phyloP scores from a whole-genome alignment of 129 eudicot genomes.

The Helichrysum umbraculigerum region DNA sequence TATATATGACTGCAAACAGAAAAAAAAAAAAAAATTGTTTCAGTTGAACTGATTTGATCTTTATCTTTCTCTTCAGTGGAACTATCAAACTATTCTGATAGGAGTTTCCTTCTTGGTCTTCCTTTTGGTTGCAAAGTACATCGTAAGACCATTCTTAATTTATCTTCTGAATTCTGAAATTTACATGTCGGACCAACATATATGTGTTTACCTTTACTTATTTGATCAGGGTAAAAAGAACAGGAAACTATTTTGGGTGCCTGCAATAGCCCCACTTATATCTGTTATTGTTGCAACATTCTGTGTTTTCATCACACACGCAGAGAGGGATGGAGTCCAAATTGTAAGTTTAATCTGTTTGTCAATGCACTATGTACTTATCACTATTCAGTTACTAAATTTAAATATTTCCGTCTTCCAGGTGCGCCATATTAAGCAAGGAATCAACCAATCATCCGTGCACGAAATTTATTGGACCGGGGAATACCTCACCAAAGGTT shows the following conservation, averaged over 20 bases:
- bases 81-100: slow-evolving; percentile 71
- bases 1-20: background rate
- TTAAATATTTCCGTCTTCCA: slow-evolving; percentile 12
- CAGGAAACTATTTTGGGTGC: slow-evolving; percentile 66
- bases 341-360: slow-evolving; percentile 46
- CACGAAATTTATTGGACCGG: slow-evolving; percentile 51
- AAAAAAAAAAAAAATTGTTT: background rate
- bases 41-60: background rate
- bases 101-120: slow-evolving; percentile 66
- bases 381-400: background rate
- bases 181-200: slow-evolving; percentile 17
- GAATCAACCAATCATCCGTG: slow-evolving; percentile 56
- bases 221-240: slow-evolving; percentile 53
- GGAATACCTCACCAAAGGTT: slow-evolving; percentile 43
- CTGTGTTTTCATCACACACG: slow-evolving; percentile 63
- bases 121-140: slow-evolving; percentile 61
- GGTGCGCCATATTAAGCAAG: slow-evolving; percentile 56
- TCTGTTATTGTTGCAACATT: slow-evolving; percentile 72
- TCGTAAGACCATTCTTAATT: slow-evolving; percentile 46
- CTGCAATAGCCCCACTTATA: slow-evolving; percentile 76
- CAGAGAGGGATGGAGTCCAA: slow-evolving; percentile 54
- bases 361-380: background rate
- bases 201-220: background rate
- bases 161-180: slow-evolving; percentile 19
- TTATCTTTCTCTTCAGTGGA: slow-evolving; percentile 49